Base-by-base conservation (phyloP, 140 eudicot genomes). In the Senecio squalidus region DNA sequence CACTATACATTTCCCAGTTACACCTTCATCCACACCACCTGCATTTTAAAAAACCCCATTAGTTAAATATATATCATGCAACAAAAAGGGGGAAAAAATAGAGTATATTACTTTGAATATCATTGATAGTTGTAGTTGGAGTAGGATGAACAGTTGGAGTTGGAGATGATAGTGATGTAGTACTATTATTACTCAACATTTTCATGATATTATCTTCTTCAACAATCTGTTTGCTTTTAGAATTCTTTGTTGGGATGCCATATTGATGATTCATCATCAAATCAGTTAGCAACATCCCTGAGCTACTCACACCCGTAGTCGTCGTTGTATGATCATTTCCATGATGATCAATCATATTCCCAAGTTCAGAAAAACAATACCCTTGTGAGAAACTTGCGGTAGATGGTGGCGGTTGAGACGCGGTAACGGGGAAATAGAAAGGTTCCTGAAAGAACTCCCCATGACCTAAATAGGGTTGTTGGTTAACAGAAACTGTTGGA, bases 401-500 rank as follows among this genome's bases (percentile, higher is more conserved):
- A n/a, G n/a, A n/a, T 2, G 26, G 60, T 29, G 30, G 81, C 2
- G 66, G 55, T 9, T 85, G 65, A 3, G 55, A 16, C 26, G 41
- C 54, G 21, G 33, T 22, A 2, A 68, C 49, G 17, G 71, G 39
- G 47, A 83, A 83, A 27, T 62, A 78, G 46, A 60, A 82, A 30
- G 89, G 77, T 38, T 80, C 84, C 6, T 79, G 71, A 71, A 74
- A 29, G 79, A 79, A 73, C 38, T 79, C 79, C 13, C 59, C 41
- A 9, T 44, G 45, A 33, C 60, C 38, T 41, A 64, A 62, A 49
- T 66, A 75, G 60, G 63, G 45, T 39, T 62, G 70, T 17, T 71
- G 76, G 84, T 90, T 86, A 3, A 90, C 91, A 2, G 98, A 90
- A 34, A 67, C 64, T n/a, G 98, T 86, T 0, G 98, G 95, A 6